Conservation (phyloP, 768 basidiomycete genomes). For the Xanthoconium purpureum region DNA sequence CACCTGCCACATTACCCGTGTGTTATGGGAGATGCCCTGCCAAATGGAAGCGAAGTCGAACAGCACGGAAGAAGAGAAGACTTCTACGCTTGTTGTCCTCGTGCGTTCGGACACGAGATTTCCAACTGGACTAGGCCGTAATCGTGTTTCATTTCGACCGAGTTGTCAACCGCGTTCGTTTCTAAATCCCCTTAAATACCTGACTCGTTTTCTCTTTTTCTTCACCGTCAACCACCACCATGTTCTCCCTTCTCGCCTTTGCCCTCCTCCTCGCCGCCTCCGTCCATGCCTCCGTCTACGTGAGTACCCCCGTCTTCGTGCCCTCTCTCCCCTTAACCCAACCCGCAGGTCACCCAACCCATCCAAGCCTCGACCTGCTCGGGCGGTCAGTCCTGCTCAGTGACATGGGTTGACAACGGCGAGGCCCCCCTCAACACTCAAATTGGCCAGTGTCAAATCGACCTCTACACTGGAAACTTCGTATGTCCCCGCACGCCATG, state of each 20-base stretch:
- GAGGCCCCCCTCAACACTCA: constrained; percentile 41
- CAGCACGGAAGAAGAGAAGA: too few species aligned
- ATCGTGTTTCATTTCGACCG: constrained; percentile 9
- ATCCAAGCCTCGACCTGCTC: constrained; percentile 42
- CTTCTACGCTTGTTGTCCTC: too few species aligned
- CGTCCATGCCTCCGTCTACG: constrained; percentile 20
- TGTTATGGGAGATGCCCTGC: too few species aligned
- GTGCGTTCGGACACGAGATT: neutral
- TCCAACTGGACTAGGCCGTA: constrained; percentile 3
- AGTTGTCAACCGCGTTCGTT: constrained; percentile 16
- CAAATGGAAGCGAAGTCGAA: too few species aligned
- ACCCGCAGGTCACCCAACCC: constrained; percentile 47
- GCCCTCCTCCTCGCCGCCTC: constrained; percentile 20
- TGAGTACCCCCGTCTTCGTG: neutral
- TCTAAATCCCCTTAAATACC: constrained; percentile 30
- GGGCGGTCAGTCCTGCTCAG: constrained; percentile 51
- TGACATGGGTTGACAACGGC: constrained; percentile 68
- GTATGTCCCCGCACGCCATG: constrained; percentile 37
- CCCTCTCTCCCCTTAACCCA: neutral
- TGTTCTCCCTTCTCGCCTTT: constrained; percentile 17
- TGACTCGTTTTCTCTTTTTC: too few species aligned
- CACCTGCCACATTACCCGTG: too few species aligned
- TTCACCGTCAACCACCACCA: constrained; percentile 1
- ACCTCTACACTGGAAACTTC: constrained; percentile 54
- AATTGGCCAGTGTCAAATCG: constrained; percentile 54